phyloP scores from a whole-genome alignment of 441 rosid genomes.

The Syzygium syzygioides region DNA sequence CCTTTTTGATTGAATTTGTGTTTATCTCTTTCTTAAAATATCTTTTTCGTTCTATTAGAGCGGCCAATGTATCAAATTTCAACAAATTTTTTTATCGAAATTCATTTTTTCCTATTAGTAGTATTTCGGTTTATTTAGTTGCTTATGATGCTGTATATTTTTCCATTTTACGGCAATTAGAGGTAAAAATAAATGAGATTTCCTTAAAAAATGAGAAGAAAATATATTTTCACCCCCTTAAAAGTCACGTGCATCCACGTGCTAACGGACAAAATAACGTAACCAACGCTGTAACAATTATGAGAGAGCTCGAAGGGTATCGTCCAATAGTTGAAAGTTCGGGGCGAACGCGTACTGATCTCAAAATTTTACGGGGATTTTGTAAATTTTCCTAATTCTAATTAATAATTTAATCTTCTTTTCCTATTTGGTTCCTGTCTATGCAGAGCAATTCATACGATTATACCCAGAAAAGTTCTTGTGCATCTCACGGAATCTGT shows the following conservation, averaged over 20 bases:
- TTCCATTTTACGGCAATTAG: background rate
- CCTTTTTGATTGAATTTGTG: background rate
- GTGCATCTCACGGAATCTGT: background rate
- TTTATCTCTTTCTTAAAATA: rapidly evolving
- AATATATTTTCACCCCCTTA: background rate
- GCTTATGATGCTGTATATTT: background rate
- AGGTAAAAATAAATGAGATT: background rate
- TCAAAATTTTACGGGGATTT: background rate
- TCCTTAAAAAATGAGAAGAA: background rate
- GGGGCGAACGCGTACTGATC: rapidly evolving
- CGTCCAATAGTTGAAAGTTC: background rate
- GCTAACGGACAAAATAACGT: rapidly evolving
- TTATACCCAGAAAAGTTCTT: background rate
- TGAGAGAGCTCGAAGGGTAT: background rate
- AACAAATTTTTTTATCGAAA: background rate
- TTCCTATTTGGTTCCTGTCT: background rate
- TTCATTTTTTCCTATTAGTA: background rate
- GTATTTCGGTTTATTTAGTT: background rate
- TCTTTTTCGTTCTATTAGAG: background rate
- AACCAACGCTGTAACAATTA: rapidly evolving
- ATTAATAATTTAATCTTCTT: background rate
- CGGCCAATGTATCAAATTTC: background rate
- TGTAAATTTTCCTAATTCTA: background rate
- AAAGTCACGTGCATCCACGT: background rate
- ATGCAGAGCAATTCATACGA: background rate